Conservation (phyloP, 805 yeast species). For the Ogataea salicorniae region DNA sequence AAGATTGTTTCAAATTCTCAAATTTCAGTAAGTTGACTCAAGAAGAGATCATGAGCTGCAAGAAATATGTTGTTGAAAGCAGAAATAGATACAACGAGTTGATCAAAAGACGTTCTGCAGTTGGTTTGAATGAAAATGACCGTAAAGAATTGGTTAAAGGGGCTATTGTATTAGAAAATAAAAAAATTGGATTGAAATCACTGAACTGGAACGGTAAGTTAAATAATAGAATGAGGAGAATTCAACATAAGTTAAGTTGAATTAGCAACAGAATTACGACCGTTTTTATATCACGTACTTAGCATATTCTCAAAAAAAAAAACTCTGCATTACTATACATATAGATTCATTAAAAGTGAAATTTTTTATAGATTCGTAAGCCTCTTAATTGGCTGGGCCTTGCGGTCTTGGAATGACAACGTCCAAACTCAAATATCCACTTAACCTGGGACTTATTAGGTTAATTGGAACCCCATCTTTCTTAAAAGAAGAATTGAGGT, state of each 20-base stretch:
- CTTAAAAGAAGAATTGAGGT: conserved; percentile 25
- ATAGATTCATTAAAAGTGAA: not conserved
- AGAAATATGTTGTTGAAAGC: conserved; percentile 69
- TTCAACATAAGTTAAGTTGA: conserved; percentile 19
- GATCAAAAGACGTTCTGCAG: conserved; percentile 26
- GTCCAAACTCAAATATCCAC: conserved; percentile 56
- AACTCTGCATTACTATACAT: not conserved
- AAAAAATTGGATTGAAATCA: conserved; percentile 28
- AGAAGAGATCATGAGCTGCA: conserved; percentile 72
- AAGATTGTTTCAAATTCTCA: conserved; percentile 57
- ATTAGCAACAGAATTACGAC: too few species aligned
- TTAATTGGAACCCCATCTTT: conserved; percentile 25
- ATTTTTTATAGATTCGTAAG: not conserved
- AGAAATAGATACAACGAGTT: conserved; percentile 37
- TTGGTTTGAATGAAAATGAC: conserved; percentile 28
- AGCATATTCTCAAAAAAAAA: not conserved
- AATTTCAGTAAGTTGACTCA: conserved; percentile 59
- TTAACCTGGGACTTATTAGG: conserved; percentile 45
- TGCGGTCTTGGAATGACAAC: conserved; percentile 44
- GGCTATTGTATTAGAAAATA: conserved; percentile 18
- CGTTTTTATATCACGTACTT: too few species aligned
- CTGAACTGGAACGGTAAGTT: conserved; percentile 32
- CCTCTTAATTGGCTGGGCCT: not conserved
- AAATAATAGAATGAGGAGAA: conserved; percentile 27
- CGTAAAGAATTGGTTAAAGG: conserved; percentile 25